Conservation (phyloP, 495 filamentous ascomycete genomes). For the Tuber melanosporum region DNA sequence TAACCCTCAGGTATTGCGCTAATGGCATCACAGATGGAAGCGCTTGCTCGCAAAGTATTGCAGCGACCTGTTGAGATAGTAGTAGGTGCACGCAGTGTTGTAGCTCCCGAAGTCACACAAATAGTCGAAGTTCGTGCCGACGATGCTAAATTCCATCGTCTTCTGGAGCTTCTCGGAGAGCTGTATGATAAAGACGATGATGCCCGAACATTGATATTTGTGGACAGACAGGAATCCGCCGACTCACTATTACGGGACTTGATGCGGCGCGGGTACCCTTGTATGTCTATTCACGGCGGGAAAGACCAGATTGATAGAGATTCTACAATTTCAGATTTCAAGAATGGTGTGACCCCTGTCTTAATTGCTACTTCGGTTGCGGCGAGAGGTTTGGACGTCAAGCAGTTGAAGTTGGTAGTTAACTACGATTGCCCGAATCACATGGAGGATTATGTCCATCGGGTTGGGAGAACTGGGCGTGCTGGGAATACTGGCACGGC, state of each 20-base stretch:
- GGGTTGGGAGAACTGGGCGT: conserved; percentile 87
- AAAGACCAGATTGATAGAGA: conserved; percentile 95
- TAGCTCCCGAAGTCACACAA: conserved; percentile 91
- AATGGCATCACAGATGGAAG: conserved; percentile 64
- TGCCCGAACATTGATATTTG: conserved; percentile 82
- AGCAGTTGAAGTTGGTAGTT: conserved; percentile 90
- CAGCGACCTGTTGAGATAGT: conserved; percentile 81
- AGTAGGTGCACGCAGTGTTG: conserved; percentile 84
- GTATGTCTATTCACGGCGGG: conserved; percentile 92
- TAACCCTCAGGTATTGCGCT: background rate
- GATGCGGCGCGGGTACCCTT: conserved; percentile 83
- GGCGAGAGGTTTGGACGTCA: conserved; percentile 90
- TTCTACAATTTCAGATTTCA: conserved; percentile 92
- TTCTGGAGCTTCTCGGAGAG: conserved; percentile 81
- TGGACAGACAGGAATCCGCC: conserved; percentile 89
- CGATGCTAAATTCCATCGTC: conserved; percentile 73
- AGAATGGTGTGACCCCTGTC: conserved; percentile 79
- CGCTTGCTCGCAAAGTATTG: conserved; percentile 79
- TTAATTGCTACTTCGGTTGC: conserved; percentile 94
- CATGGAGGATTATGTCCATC: conserved; percentile 95
- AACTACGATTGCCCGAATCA: conserved; percentile 98
- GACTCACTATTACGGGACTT: conserved; percentile 76
- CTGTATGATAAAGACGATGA: conserved; percentile 84
- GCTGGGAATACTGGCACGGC: conserved; percentile 93
- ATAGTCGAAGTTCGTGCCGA: conserved; percentile 82